Evolutionary conservation across 1,284 basidiomycete species (phyloP).

Genomic region (Fomitopsis betulina): DNA sequence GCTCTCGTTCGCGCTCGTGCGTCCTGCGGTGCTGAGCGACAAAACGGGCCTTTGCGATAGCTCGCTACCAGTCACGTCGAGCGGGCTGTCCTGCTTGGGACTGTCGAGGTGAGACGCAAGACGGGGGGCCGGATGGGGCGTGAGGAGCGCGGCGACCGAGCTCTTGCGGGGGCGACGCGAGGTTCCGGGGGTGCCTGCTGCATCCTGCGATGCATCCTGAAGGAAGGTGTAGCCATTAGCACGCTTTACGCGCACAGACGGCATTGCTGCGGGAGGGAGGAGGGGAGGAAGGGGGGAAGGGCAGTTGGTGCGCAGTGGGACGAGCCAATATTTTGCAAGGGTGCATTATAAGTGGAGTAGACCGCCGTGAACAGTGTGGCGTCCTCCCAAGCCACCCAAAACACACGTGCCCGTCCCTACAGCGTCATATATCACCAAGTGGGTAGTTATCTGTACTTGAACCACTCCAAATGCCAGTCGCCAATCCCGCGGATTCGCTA

Average conservation of each 20-base stretch:
- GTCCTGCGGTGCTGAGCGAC: constrained; percentile 7
- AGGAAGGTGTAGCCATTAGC: constrained; percentile 36
- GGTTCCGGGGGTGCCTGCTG: not conserved
- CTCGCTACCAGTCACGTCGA: not conserved
- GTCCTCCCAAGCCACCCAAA: not conserved
- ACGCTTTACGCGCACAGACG: constrained; percentile 52
- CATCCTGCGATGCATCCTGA: constrained; percentile 18
- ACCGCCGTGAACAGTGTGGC: not conserved
- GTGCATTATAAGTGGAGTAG: not conserved
- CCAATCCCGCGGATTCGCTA: too few species aligned
- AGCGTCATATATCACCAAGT: too few species aligned
- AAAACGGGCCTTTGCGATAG: constrained; percentile 11
- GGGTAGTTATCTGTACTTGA: too few species aligned
- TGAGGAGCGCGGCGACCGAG: not conserved
- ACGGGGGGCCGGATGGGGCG: not conserved
- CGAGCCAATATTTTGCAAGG: not conserved
- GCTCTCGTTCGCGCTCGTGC: not conserved
- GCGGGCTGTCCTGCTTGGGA: not conserved
- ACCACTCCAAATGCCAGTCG: too few species aligned
- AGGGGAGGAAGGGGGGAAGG: constrained; percentile 6
- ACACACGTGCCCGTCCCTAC: not conserved
- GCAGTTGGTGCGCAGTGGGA: constrained; percentile 2
- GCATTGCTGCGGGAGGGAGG: constrained; percentile 33
- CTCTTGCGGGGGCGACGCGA: not conserved
- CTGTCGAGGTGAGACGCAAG: not conserved